A percentile compares a stretch with the other conserved stretches of the same genome.
phyloP scores from a whole-genome alignment of 129 eudicot genomes.

The carrot (Daucus carota) region DNA sequence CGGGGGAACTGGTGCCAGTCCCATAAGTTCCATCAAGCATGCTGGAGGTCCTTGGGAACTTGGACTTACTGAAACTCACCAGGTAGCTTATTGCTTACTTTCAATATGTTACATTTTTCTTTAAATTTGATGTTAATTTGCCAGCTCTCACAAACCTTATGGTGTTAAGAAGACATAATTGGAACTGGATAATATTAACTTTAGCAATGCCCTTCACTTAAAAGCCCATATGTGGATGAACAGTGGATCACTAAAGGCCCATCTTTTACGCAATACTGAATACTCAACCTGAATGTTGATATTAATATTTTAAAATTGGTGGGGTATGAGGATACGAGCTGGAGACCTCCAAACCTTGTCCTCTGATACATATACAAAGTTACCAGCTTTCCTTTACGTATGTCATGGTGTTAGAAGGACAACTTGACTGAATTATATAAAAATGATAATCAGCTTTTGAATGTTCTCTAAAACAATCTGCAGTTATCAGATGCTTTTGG shows the following conservation, averaged over 20 bases:
- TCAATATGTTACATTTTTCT: not conserved
- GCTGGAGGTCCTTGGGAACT: slow-evolving; percentile 99
- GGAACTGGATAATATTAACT: not conserved
- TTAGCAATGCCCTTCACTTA: not conserved
- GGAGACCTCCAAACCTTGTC: not conserved
- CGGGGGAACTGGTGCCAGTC: slow-evolving; percentile 99
- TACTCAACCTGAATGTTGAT: not conserved
- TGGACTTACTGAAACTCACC: slow-evolving; percentile 94
- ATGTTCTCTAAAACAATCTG: not conserved
- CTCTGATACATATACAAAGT: not conserved
- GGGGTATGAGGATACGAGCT: too few species aligned
- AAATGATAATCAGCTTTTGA: not conserved
- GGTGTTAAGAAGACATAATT: not conserved
- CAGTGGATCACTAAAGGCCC: not conserved
- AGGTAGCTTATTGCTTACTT: slow-evolving; percentile 35
- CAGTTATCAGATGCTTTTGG: not conserved
- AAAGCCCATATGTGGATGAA: not conserved
- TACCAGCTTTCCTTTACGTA: not conserved
- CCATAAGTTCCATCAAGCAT: slow-evolving; percentile 96
- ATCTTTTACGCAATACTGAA: not conserved
- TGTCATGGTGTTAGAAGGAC: not conserved
- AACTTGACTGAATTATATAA: not conserved
- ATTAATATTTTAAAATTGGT: too few species aligned
- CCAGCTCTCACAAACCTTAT: not conserved
- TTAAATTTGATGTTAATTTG: not conserved